Conservation (phyloP, 306 rosid species). For the Fragaria nilgerrensis region DNA sequence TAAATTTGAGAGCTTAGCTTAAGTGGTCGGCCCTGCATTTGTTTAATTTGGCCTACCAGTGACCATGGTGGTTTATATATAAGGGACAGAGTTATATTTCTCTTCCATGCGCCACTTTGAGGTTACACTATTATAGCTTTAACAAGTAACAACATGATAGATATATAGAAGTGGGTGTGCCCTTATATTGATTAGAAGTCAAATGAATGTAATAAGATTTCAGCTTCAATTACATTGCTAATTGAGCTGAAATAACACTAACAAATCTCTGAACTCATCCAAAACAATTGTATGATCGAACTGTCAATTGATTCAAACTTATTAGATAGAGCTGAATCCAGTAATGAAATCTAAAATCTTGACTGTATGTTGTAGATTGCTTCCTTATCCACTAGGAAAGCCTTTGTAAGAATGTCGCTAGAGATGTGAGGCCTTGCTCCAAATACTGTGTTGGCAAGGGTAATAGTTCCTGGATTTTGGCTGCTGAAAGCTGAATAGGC, state of each 20-base stretch:
- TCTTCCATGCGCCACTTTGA: slow-evolving; percentile 11
- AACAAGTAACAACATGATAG: neutral
- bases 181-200: neutral
- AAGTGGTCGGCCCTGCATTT: neutral
- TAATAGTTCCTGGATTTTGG: slow-evolving; percentile 42
- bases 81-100: slow-evolving; percentile 15
- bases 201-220: neutral
- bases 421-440: slow-evolving; percentile 37
- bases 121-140: neutral
- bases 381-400: slow-evolving; percentile 28
- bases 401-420: slow-evolving; percentile 31
- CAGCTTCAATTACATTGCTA: neutral
- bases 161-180: neutral
- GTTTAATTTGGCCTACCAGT: slow-evolving; percentile 8
- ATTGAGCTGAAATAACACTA: neutral
- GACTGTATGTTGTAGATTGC: slow-evolving; percentile 15
- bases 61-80: slow-evolving; percentile 3
- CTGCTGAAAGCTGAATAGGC: slow-evolving; percentile 37
- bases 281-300: neutral
- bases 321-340: neutral
- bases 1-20: slow-evolving; percentile 9
- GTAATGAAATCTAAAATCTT: neutral
- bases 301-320: neutral
- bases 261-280: neutral
- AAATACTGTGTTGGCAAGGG: slow-evolving; percentile 35